phyloP scores from a whole-genome alignment of 257 asterid genomes.

The Paraleonurus japonicus region DNA sequence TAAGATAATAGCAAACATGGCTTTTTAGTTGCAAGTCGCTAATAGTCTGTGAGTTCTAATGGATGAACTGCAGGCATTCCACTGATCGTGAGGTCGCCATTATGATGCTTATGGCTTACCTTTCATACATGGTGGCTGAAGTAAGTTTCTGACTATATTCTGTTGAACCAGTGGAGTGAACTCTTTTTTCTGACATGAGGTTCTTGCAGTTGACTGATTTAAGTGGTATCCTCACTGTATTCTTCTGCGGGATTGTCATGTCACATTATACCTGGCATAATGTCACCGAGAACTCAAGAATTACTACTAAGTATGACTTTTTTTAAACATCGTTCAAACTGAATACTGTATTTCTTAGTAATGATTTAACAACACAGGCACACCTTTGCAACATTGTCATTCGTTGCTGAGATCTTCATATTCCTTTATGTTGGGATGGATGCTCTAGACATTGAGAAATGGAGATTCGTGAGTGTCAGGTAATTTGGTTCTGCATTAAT shows the following conservation, averaged over 20 bases:
- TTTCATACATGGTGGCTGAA: conserved; percentile 93
- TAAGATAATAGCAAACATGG: neutral
- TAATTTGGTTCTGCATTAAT: conserved; percentile 26
- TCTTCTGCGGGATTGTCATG: conserved; percentile 98
- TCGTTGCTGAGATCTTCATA: conserved; percentile 89
- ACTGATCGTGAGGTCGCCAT: conserved; percentile 99
- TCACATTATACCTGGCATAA: conserved; percentile 99
- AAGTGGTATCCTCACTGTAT: conserved; percentile 97
- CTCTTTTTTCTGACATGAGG: conserved; percentile 26
- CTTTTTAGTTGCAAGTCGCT: conserved; percentile 9
- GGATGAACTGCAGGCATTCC: conserved; percentile 69
- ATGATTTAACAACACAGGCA: conserved; percentile 59
- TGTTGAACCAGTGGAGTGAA: too few relatives aligned
- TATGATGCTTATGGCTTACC: conserved; percentile 98
- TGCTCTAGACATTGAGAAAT: conserved; percentile 95
- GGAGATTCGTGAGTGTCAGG: conserved; percentile 88
- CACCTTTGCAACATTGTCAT: conserved; percentile 88
- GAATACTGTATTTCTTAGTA: conserved; percentile 4
- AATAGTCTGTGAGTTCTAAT: conserved; percentile 6
- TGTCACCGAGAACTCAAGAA: conserved; percentile 95
- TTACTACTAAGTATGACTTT: conserved; percentile 81
- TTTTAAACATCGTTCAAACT: neutral
- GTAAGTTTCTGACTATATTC: conserved; percentile 72
- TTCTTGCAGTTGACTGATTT: conserved; percentile 71
- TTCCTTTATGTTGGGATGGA: conserved; percentile 98